Base-by-base conservation (phyloP, 371 early-diverging fungal genomes). In the Apophysomyces variabilis region DNA sequence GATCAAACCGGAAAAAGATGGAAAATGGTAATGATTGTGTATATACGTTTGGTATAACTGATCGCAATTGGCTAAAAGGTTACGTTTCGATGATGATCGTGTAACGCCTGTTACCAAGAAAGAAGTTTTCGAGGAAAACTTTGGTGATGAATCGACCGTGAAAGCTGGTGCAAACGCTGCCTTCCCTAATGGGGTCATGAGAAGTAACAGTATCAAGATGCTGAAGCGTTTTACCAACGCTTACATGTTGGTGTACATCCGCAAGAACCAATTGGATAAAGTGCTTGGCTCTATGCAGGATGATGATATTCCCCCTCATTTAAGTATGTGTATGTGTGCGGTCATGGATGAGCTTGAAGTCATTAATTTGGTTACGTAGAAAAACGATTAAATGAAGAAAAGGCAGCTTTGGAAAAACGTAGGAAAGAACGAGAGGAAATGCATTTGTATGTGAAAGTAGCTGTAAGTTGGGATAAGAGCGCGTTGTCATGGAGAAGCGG, bases 51-150 rank as follows among this genome's bases (percentile, higher is more conserved):
- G n/a, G 38, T 3, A 13, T 38, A 57, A 38, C 44, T 50, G 37
- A 50, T 41, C 5, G 7, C 41, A 38, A n/a, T 38, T 60, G 7
- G 14, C n/a, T 11, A 6, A 21, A 44, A 79, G 82, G 83, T 92
- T 87, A 76, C 93, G 94, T 39, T 99, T 98, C 76, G 99, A 99
- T 76, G 99, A 99, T 75, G 96, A 96, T 70, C 86, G 93, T 21
- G 99, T 99, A 3, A 91, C 92, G 1, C 94, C 92, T 18, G 96
- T 90, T 2, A 83, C 90, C 1, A 74, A 87, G 50, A 85, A 86
- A 63, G 99, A 99, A 61, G 99, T 96, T 12, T 87, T 96, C 67
- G 95, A 97, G 59, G 97, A 96, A 41, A 96, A 95, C 77, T 99
- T 87, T 82, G 99, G 99, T 38, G 95, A 95, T 38, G 94, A 93